Evolutionary conservation across 1,284 basidiomycete genomes (phyloP), one percentile per base, ranked within the genome.

Genomic region (Fistulinella staudtii): DNA sequence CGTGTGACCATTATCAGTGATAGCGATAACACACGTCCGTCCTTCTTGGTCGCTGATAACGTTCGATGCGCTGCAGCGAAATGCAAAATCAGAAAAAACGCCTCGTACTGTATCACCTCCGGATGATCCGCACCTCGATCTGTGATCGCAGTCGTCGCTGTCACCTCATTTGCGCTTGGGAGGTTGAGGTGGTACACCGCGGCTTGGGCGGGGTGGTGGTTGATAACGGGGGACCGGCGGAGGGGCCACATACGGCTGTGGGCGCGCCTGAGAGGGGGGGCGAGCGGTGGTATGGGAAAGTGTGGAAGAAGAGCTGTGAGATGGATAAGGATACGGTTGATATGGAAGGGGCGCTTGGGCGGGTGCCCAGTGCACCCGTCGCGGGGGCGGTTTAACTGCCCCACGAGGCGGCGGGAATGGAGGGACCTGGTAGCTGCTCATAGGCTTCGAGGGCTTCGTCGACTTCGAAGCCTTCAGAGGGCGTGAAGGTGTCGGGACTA

Each of bases 291-390:
- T 8, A 23, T 39, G 43, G 5, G 55, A 50, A 25, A 53, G 33
- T 8, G 45, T 38, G 4, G 33, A 46, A 8, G 54, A 49, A 13
- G 60, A 53, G 3, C 17, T 2, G 20, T 55, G 42, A 2, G 61
- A 57, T 1, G 58, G 58, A 36, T 63, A 62, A 30, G 57, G 58
- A n/a, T 62, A 62, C 5, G 58, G 54, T 7, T 55, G 57, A 8
- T 47, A 17, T 5, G 61, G 57, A 0, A 60, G 41, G 8, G 58
- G 49, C 3, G 60, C 61, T 37, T 59, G 57, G 13, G 61, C 58
- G 15, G 57, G 57, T 1, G 57, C 59, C 57, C 57, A 60, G 45
- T 60, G 57, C 4, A 60, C 57, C 35, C 51, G 57, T 33, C 59
- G 42, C 20, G 57, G 41, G 13, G 51, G 58, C 15, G 43, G 31